These are phyloP conservation scores for Erodium moschatum DNA, from an alignment of 441 rosid species.

Conservation along the genomic window DNA sequence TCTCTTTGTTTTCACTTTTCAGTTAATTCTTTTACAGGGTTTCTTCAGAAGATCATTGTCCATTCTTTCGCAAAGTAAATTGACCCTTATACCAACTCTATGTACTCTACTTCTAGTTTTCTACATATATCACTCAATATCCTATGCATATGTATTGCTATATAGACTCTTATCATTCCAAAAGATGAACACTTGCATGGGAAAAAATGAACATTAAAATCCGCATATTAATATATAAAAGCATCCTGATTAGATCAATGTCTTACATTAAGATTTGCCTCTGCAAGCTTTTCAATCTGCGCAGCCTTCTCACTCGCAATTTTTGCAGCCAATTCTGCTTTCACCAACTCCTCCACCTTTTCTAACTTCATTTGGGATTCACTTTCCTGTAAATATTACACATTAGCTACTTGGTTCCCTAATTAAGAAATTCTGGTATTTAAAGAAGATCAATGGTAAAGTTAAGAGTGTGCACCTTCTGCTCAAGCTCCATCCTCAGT, in stretches of 20 bases:
- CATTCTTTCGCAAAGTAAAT: background rate
- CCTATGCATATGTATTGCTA: background rate
- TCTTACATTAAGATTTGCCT: constrained; percentile 84
- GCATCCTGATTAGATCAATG: background rate
- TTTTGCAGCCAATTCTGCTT: constrained; percentile 68
- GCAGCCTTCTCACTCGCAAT: constrained; percentile 75
- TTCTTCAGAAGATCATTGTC: background rate
- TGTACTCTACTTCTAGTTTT: background rate
- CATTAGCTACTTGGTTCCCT: constrained; percentile 22
- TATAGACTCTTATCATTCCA: background rate
- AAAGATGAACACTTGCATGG: constrained; percentile 5
- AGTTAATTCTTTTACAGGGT: constrained; percentile 1
- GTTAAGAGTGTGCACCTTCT: constrained; percentile 42
- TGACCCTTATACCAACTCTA: background rate
- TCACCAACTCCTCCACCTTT: constrained; percentile 58
- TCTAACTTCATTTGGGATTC: constrained; percentile 55
- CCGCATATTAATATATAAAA: background rate
- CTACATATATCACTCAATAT: background rate
- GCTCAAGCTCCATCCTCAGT: constrained; percentile 62
- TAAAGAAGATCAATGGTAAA: background rate
- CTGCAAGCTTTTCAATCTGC: constrained; percentile 76
- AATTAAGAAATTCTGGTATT: constrained; percentile 9
- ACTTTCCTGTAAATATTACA: constrained; percentile 47
- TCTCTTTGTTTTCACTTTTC: background rate
- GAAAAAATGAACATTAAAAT: background rate